Conservation (phyloP, 148 eudicot genomes). For the Cornus suecica region DNA sequence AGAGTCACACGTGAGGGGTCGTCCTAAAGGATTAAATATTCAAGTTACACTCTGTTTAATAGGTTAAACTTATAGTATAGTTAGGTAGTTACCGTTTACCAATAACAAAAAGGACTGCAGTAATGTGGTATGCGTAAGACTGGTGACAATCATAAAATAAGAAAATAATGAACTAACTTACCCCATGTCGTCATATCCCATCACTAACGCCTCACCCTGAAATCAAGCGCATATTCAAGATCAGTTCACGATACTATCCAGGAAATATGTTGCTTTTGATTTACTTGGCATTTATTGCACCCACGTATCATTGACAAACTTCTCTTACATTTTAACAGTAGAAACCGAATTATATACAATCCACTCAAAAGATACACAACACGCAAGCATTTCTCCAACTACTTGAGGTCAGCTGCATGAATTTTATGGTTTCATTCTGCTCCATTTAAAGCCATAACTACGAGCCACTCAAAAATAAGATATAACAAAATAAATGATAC, state of each 20-base stretch:
- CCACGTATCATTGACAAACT: background rate
- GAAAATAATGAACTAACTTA: conserved; percentile 27
- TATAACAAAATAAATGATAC: background rate
- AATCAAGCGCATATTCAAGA: conserved; percentile 16
- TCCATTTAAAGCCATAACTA: too few relatives aligned
- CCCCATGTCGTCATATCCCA: conserved; percentile 99
- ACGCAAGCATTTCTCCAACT: background rate
- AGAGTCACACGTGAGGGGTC: too few relatives aligned
- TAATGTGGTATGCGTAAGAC: background rate
- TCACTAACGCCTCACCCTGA: conserved; percentile 94
- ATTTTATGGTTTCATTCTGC: too few relatives aligned
- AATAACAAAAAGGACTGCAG: background rate
- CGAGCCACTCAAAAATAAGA: too few relatives aligned
- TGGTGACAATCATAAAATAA: background rate
- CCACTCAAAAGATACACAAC: background rate
- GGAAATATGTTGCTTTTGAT: background rate
- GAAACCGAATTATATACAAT: background rate
- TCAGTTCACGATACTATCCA: background rate
- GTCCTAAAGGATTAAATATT: too few relatives aligned
- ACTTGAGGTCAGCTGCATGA: too few relatives aligned
- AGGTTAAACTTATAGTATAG: too few relatives aligned
- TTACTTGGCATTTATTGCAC: conserved; percentile 5
- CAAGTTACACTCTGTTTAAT: too few relatives aligned
- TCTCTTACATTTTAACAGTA: background rate
- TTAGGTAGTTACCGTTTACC: background rate